These are phyloP conservation scores for Alternaria brassicae DNA, from an alignment of 2,329 filamentous ascomycete genomes.

Conservation along the genomic window DNA sequence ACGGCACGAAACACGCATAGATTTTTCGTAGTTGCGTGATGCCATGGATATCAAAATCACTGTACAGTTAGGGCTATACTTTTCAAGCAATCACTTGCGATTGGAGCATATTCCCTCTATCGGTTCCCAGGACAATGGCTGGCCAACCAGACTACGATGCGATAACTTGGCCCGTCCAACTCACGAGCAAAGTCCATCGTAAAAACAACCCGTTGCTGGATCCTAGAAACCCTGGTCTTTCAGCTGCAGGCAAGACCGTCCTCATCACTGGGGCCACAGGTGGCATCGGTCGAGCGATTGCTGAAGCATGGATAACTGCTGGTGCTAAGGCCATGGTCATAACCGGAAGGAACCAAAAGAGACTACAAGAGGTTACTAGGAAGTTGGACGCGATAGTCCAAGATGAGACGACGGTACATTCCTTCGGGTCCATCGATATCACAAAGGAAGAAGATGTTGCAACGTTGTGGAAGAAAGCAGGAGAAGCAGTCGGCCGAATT, in stretches of 20 bases:
- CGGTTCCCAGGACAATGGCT: neutral
- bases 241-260: neutral
- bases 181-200: neutral
- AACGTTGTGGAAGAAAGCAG: too few relatives aligned
- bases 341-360: neutral
- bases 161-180: neutral
- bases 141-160: neutral
- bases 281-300: neutral
- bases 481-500: too few relatives aligned
- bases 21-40: too few relatives aligned
- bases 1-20: neutral
- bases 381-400: too few relatives aligned
- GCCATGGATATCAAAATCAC: too few relatives aligned
- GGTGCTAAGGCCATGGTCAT: neutral
- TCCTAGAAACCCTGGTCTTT: neutral
- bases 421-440: too few relatives aligned
- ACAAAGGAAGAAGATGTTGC: too few relatives aligned
- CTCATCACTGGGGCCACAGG: neutral
- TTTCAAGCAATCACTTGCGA: neutral
- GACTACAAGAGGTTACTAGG: too few relatives aligned
- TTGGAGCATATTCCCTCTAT: neutral
- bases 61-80: neutral
- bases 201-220: neutral
- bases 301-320: neutral
- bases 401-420: too few relatives aligned